A percentile compares a stretch with the other conserved stretches of the same genome.
phyloP scores from a whole-genome alignment of 1,284 basidiomycete genomes.

The Cryptococcus maquisensis region DNA sequence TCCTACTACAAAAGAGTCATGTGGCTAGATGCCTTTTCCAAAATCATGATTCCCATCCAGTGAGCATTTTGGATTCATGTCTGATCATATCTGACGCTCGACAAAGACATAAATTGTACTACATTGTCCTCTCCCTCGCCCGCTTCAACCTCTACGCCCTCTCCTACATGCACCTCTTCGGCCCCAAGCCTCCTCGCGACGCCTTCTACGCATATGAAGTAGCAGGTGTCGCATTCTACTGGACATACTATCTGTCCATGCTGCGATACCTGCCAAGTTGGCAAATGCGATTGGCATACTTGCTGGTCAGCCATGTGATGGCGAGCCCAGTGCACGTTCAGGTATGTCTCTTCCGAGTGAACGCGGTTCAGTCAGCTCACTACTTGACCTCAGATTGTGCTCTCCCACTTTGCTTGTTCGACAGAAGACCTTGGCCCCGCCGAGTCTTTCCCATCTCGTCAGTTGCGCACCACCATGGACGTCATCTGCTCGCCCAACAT shows the following conservation, averaged over 20 bases:
- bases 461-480: conserved; percentile 93
- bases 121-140: conserved; percentile 82
- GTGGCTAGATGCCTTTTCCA: conserved; percentile 68
- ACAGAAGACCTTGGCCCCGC: conserved; percentile 83
- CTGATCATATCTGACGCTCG: not conserved
- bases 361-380: not conserved
- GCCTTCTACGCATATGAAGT: conserved; percentile 50
- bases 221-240: conserved; percentile 53
- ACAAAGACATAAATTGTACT: conserved; percentile 78
- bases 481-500: conserved; percentile 80
- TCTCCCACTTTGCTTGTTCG: conserved; percentile 96
- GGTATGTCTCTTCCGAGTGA: conserved; percentile 30
- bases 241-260: conserved; percentile 53
- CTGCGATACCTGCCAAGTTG: conserved; percentile 48
- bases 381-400: conserved; percentile 68
- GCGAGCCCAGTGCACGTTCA: conserved; percentile 57
- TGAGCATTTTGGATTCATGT: conserved; percentile 15
- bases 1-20: conserved; percentile 92
- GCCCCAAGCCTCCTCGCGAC: conserved; percentile 45
- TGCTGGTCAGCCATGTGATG: conserved; percentile 54
- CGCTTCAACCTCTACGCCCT: conserved; percentile 93
- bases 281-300: conserved; percentile 50
- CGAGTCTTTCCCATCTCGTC: conserved; percentile 89
- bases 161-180: conserved; percentile 72
- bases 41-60: conserved; percentile 69